Base-by-base conservation (phyloP, 2,329 filamentous ascomycete genomes). In the Ilyonectria mors-panacis region DNA sequence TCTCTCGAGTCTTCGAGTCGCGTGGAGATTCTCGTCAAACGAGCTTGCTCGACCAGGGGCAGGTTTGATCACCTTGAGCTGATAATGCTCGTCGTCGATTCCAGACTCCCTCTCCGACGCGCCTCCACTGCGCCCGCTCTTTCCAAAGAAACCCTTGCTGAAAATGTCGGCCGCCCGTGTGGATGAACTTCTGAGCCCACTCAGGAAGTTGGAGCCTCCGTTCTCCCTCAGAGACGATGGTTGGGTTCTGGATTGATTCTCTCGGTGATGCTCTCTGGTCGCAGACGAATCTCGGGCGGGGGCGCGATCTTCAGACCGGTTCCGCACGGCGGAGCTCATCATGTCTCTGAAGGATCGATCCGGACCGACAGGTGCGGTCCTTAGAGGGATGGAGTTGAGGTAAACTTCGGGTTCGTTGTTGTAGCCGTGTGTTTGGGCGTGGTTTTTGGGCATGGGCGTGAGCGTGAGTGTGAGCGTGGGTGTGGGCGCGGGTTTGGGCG, bases 21-120 rank as follows among this genome's bases (percentile, higher is more conserved):
- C 81, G 95, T 97, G 8, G 94, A 97, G 78, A 98, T 98, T 70
- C 95, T 89, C 0, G 95, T 98, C 70, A 91, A 85, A n/a, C 95
- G 90, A 7, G 95, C 95, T 81, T 98, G 95, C 78, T 97, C 92
- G 28, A 97, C 87, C 33, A 98, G 84, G 1, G 94, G 94, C 56
- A 93, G 85, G 75, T 96, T 96, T 97, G 78, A 98, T 94, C 48
- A 97, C 91, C 73, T 92, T 94, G 75, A 94, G 87, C 61, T 92
- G 87, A 76, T 98, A 97, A 75, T 94, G 92, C 77, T 96, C 94
- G 75, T 94, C 92, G 72, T 94, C 94, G 13, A 94, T 82, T 2
- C 88, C 80, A 67, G 50, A 35, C 30, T 93, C 91, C 69, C 82
- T 92, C 77, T 91, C 93, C 73, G 81, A 88, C 42, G 91, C 89